Percentiles rank a stretch among this genome's conserved stretches.
These are phyloP conservation scores for Crithidia bombi DNA, from an alignment of 208 protist species.

Conservation along the genomic window DNA sequence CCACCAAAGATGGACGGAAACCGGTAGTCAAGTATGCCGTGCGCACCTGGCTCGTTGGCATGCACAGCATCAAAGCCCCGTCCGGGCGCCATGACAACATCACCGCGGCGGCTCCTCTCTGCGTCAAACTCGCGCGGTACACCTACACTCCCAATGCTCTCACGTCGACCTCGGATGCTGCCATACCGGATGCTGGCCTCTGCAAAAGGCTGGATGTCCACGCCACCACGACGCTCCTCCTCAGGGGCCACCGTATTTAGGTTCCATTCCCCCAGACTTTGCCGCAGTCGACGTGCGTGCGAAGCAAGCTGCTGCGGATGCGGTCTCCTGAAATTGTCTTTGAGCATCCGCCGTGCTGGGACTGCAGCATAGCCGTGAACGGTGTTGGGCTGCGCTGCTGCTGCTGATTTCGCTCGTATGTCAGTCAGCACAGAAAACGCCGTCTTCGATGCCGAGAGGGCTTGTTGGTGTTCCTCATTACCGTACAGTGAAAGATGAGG, in stretches of 20 bases:
- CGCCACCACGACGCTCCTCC: background rate
- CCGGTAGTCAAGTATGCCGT: background rate
- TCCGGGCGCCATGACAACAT: background rate
- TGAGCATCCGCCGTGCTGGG: background rate
- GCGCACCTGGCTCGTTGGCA: background rate
- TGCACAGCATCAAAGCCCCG: background rate
- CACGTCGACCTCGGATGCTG: no score
- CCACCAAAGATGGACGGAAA: constrained; percentile 3
- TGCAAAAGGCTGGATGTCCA: background rate
- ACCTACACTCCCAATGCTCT: no score
- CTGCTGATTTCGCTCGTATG: no score
- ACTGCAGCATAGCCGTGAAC: background rate
- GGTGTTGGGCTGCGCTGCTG: background rate
- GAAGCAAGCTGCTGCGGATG: background rate
- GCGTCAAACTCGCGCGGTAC: no score
- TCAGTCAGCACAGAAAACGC: background rate
- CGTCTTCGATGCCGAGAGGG: background rate
- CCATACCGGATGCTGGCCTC: no score
- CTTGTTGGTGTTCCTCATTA: no score
- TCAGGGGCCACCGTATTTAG: background rate
- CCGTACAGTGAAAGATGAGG: background rate
- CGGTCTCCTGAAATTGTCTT: no score
- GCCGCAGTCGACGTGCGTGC: background rate
- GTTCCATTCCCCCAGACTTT: constrained; percentile 14
- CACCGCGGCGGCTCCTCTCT: background rate